Conservation (phyloP, 2,329 filamentous ascomycete genomes). For the Talaromyces pinophilus region DNA sequence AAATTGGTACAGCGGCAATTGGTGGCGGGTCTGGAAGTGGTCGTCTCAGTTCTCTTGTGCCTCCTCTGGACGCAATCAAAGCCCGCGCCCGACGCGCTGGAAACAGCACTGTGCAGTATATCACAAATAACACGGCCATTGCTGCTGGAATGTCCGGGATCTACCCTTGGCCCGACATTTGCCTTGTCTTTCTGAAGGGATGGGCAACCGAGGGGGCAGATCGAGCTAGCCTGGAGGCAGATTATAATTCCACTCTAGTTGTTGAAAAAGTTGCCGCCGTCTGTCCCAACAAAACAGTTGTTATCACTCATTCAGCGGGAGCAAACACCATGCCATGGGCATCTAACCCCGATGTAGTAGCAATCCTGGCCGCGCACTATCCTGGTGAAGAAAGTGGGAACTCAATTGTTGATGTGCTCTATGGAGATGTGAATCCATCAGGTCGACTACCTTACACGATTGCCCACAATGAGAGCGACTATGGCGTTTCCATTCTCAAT, state of each 20-base stretch:
- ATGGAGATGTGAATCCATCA: slow-evolving; percentile 59
- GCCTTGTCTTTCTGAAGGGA: slow-evolving; percentile 53
- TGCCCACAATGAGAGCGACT: slow-evolving; percentile 58
- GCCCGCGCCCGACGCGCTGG: background rate
- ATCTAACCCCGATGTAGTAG: slow-evolving; percentile 65
- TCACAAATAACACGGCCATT: too few species aligned
- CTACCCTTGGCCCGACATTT: background rate
- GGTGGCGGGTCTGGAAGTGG: too few species aligned
- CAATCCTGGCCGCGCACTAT: slow-evolving; percentile 63
- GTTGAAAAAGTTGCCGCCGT: slow-evolving; percentile 59
- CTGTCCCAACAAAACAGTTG: slow-evolving; percentile 64
- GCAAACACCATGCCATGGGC: slow-evolving; percentile 63
- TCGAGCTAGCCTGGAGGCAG: slow-evolving; percentile 38
- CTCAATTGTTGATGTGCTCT: slow-evolving; percentile 58
- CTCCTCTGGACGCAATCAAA: background rate
- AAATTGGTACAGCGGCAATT: too few species aligned
- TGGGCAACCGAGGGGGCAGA: slow-evolving; percentile 43
- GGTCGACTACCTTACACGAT: slow-evolving; percentile 65
- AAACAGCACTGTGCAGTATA: background rate
- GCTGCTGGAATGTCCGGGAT: too few species aligned
- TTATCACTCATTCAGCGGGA: slow-evolving; percentile 65
- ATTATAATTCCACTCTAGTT: slow-evolving; percentile 53
- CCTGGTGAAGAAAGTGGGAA: slow-evolving; percentile 65
- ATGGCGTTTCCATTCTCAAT: slow-evolving; percentile 31
- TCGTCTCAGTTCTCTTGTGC: background rate